Evolutionary conservation across 305 asterid species (phyloP), one percentile per base, ranked within the genome.

Genomic region (Plantago coronopus): DNA sequence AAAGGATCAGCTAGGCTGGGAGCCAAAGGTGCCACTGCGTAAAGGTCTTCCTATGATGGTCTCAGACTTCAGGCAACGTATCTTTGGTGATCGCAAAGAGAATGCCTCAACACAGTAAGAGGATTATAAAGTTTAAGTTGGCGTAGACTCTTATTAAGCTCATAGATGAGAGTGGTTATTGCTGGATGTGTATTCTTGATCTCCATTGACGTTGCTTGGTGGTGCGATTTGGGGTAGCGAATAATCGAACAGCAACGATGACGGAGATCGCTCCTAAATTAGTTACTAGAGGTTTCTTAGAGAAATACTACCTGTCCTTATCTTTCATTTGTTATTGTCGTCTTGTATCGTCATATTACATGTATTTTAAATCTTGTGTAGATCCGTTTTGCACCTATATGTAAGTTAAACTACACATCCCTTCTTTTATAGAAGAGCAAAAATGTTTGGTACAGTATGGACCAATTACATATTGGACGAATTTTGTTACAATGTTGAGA

Each of bases 31-130:
- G 18, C 54, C 96, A 7, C 88, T 91, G 8, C 86, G 84, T 1
- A 81, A 88, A 42, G 98, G 98, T 62, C 83, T 91, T 3, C 98
- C 96, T 0, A 78, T 82, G 95, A 91, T 91, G 98, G 96, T 91
- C 22, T 68, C 86, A 0, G 98, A 91, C 74, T 91, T 91, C 73
- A 86, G 98, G 82, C 88, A 83, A 65, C 78, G 98, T 1, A 82
- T 91, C 74, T 91, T 91, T 12, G 96, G 94, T 7, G 98, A 91
- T 62, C 96, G 84, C 70, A 81, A 82, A 67, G 81, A 80, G 51
- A 50, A 78, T 0, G 78, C 73, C 45, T 61, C 80, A 16, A 68
- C 81, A 4, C 64, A 61, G 59, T 17, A n/a, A n/a, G 3, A 31
- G 46, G 58, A 67, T 45, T 22, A 53, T 53, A 18, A 25, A 2